Base-by-base conservation (phyloP, 306 rosid genomes). In the Nissolia schottii region DNA sequence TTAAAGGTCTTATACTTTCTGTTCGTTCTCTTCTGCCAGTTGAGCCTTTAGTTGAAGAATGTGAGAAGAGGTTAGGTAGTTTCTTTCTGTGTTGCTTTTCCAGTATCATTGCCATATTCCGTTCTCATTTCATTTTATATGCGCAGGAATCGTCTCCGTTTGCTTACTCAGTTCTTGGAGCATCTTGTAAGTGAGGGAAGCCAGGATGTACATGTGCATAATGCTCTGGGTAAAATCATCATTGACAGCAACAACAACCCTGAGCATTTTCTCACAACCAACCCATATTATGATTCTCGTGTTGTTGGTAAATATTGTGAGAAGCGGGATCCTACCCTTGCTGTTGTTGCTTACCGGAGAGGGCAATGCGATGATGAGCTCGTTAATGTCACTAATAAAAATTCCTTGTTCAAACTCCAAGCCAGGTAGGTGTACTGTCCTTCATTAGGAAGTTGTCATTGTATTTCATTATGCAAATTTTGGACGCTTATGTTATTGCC, bases 141-240 rank as follows among this genome's bases (percentile, higher is more conserved):
- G 10, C 64, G 25, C 64, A 91, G 97, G 86, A 91, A 91, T 49
- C 97, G 89, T 45, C 90, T 91, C 53, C 86, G 96, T 53, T 83
- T 91, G 37, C 92, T 91, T 64, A 83, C 92, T 65, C 96, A 89
- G 55, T 85, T 91, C 81, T 74, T 91, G 80, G 97, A 91, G 90
- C 89, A 87, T 88, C 90, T 90, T 54, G 96, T 90, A 84, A 90
- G 96, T 78, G 96, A 90, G 85, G 96, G 96, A 85, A 90, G 96
- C 83, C 92, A 88, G 65, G 92, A 91, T 73, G 92, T 88, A 37
- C 95, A 91, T 70, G 95, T 88, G 16, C 97, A 91, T 70, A 91
- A 91, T 83, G 96, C 96, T 35, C 79, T 90, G 66, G 96, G 96
- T 63, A 90, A 90, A 83, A 90, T 90, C 74, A 90, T 87, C 66